Base-by-base conservation (phyloP, 495 filamentous ascomycete genomes). In the Neurospora africana region DNA sequence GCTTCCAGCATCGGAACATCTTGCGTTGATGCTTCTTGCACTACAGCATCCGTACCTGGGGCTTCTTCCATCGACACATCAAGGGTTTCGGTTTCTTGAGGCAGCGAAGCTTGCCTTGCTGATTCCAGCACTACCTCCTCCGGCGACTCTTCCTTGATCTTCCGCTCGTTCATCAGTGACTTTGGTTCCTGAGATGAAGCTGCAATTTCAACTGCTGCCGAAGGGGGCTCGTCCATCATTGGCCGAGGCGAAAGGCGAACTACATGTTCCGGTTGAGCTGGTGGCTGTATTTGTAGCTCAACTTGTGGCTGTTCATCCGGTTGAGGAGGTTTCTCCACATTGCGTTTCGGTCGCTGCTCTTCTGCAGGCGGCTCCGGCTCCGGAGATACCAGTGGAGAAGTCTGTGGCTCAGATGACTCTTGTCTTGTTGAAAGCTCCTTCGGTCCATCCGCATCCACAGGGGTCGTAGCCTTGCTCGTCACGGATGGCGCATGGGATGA, bases 381-480 rank as follows among this genome's bases (percentile, higher is more conserved):
- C 1, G 23, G 53, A 65, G 13, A 65, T 35, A 33, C 27, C 27
- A 65, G 53, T 19, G 8, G 17, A 65, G 53, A 15, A 65, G 15
- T 27, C 27, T 4, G 53, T 35, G 53, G 53, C 53, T 19, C 53
- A 17, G 6, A 33, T 19, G 27, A 65, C 53, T 65, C 27, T 35
- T 33, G 5, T 65, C 53, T 65, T 65, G 53, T 19, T 65, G 53
- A 33, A 17, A 33, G 27, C 15, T 84, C 82, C 69, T 78, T 82
- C 15, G 76, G 74, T 15, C 71, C 76, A 70, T 87, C 86, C 43
- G 80, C 74, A 65, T 86, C 86, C 68, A 84, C 78, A 19, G 86
- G 86, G 61, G 86, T 87, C 23, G 86, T 88, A 68, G 83, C 85
- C 79, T 87, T 87, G 77, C 86, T 88, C 69, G 86, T 87, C 23